Percentiles rank a stretch among this genome's conserved stretches.
Evolutionary conservation across 202 grass and related monocot species (phyloP).

Genomic region (Setaria viridis): DNA sequence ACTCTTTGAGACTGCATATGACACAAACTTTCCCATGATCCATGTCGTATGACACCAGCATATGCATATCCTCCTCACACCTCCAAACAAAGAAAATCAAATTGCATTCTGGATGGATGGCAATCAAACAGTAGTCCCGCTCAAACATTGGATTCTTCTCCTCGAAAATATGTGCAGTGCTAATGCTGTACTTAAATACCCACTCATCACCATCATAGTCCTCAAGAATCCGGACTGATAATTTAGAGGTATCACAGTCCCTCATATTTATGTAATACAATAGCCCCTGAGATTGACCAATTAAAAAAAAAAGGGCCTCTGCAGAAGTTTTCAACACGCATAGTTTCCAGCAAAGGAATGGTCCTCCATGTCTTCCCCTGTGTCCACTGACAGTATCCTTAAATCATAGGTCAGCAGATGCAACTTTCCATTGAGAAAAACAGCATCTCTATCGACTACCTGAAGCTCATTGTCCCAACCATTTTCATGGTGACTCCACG

Average conservation of each 20-base stretch:
- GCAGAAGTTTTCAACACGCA: not conserved
- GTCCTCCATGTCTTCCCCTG: constrained; percentile 21
- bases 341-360: constrained; percentile 28
- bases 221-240: too few species aligned
- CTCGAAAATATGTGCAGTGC: too few species aligned
- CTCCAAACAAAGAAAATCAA: not conserved
- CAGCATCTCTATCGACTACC: not conserved
- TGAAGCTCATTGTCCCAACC: constrained; percentile 23
- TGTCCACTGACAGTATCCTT: not conserved
- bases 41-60: constrained; percentile 7
- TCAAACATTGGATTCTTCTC: too few species aligned
- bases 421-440: constrained; percentile 34
- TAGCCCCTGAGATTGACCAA: not conserved
- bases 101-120: constrained; percentile 19
- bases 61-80: not conserved
- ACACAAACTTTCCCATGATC: not conserved
- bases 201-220: too few species aligned
- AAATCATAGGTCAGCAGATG: too few species aligned
- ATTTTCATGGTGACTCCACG: not conserved
- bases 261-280: not conserved
- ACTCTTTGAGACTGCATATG: not conserved
- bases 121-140: not conserved
- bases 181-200: too few species aligned
- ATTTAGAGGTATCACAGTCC: too few species aligned
- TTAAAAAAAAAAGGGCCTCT: not conserved